phyloP scores from a whole-genome alignment of 2,329 filamentous ascomycete genomes.

The Microcyclospora tardicrescens region DNA sequence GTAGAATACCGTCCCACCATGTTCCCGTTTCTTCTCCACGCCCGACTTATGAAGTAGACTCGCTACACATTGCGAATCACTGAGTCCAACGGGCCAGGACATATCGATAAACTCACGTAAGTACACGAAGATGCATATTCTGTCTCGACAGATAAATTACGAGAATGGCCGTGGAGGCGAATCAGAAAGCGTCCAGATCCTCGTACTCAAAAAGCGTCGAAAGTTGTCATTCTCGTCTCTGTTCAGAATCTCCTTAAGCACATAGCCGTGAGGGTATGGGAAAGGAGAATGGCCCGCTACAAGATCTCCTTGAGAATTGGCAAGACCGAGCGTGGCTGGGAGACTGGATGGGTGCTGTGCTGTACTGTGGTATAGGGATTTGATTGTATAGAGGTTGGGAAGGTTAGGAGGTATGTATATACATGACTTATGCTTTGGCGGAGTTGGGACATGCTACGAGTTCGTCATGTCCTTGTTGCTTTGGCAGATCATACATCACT shows the following conservation, averaged over 20 bases:
- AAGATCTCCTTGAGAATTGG: slow-evolving; percentile 14
- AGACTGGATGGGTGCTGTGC: slow-evolving; percentile 8
- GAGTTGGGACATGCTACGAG: not conserved
- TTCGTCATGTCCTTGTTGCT: not conserved
- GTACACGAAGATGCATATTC: no score
- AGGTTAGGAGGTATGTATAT: not conserved
- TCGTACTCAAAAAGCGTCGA: slow-evolving; percentile 22
- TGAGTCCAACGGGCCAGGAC: no score
- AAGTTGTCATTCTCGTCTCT: slow-evolving; percentile 15
- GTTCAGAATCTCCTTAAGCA: slow-evolving; percentile 3
- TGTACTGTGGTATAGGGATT: not conserved
- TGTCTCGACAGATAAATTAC: slow-evolving; percentile 22
- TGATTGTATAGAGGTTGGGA: not conserved
- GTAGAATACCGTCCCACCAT: no score
- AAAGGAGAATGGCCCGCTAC: slow-evolving; percentile 11
- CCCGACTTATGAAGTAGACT: no score
- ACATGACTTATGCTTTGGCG: not conserved
- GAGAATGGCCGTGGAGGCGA: slow-evolving; percentile 9
- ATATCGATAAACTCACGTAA: no score
- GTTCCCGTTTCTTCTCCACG: no score
- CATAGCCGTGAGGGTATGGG: no score
- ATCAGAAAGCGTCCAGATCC: slow-evolving; percentile 5
- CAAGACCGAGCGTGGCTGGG: slow-evolving; percentile 20
- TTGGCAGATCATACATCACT: no score
- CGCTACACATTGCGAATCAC: no score